Base-by-base conservation (phyloP, 2,329 filamentous ascomycete genomes). In the Aspergillus ibericus region DNA sequence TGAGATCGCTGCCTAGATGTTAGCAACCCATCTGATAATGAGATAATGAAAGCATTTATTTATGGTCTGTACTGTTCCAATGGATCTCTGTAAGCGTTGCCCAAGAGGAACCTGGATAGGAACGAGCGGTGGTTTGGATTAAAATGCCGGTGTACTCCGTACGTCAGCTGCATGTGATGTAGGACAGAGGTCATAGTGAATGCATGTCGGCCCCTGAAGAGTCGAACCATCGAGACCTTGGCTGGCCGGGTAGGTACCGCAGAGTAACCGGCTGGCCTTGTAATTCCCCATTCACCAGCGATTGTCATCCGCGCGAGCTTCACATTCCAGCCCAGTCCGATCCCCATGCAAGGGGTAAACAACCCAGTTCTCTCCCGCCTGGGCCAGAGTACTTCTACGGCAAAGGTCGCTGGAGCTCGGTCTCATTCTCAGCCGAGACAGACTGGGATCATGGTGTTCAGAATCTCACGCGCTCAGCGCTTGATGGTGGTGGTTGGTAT, bases 1-100 rank as follows among this genome's bases (percentile, higher is more conserved):
- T 4, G 83, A 87, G 81, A 83, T 93, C 58, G 89, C 90, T 2
- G 92, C 88, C 25, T 57, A 52, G 27, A 5, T 29, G 20, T 42
- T 13, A 7, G 38, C 20, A 5, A 42, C 12, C n/a, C 22, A 7
- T 15, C 20, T 32, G 16, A 32, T 34, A 53, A 53, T 44, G 51
- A 53, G n/a, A 42, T 34, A 48, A 53, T 53, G 38, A 53, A 18
- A 53, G 38, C 35, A 20, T 16, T 40, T 18, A 18, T 8, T 40
- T 3, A 29, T 40, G n/a, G 20, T 13, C 13, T 20, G n/a, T n/a
- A n/a, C n/a, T n/a, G n/a, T n/a, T n/a, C n/a, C n/a, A n/a, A n/a
- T n/a, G n/a, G n/a, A n/a, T n/a, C n/a, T n/a, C n/a, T n/a, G 38
- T 53, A 42, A 42, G n/a, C 18, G n/a, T 32, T 18, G 36, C 16